A percentile compares a stretch with the other conserved stretches of the same genome.
phyloP scores from a whole-genome alignment of 2,329 filamentous ascomycete genomes.

The Diaporthe helianthi region DNA sequence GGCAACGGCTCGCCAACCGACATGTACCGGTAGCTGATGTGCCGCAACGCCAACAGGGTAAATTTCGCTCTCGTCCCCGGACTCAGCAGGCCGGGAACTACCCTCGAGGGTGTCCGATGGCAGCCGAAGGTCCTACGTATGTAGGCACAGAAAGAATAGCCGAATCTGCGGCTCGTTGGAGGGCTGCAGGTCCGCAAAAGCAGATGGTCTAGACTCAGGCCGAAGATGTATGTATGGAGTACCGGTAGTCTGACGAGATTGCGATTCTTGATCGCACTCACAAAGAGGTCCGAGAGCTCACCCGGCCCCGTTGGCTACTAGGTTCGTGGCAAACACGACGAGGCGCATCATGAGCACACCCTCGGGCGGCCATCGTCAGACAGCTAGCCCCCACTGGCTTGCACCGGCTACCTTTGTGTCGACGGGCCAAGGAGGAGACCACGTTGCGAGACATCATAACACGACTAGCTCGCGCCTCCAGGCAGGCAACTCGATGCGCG shows the following conservation, averaged over 20 bases:
- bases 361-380: background rate
- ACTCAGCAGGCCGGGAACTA: constrained; percentile 24
- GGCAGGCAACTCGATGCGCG: constrained; percentile 23
- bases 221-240: no score
- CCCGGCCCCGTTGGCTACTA: background rate
- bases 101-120: constrained; percentile 14
- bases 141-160: constrained; percentile 19
- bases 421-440: constrained; percentile 7
- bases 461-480: background rate
- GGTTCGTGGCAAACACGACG: constrained; percentile 16
- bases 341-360: constrained; percentile 5
- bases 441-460: constrained; percentile 6
- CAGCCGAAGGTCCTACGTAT: constrained; percentile 4
- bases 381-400: constrained; percentile 21
- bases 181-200: constrained; percentile 8
- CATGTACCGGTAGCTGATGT: background rate
- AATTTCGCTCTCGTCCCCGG: constrained; percentile 3
- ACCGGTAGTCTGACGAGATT: constrained; percentile 1
- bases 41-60: constrained; percentile 4
- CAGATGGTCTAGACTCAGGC: constrained; percentile 11
- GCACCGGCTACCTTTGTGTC: background rate
- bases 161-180: constrained; percentile 7
- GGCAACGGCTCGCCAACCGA: constrained; percentile 20
- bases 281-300: background rate
- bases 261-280: background rate